Evolutionary conservation across 768 basidiomycete genomes (phyloP).

Genomic region (Lentinula raphanica): DNA sequence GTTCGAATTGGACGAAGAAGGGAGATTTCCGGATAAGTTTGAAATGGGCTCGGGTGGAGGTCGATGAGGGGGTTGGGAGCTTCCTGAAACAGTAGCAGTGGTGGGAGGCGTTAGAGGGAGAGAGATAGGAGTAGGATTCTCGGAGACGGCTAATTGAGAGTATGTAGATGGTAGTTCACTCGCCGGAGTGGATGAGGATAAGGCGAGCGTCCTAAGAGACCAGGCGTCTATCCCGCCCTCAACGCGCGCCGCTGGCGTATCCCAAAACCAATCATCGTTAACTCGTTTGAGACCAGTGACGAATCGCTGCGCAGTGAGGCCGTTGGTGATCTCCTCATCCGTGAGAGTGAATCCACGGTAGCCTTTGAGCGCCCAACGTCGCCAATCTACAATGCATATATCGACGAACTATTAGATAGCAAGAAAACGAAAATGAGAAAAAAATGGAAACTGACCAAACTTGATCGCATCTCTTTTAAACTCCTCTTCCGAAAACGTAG

Average conservation of each 20-base stretch:
- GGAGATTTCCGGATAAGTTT: too few species aligned
- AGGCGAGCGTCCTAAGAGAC: not conserved
- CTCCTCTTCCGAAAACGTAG: slow-evolving; percentile 20
- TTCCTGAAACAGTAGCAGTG: not conserved
- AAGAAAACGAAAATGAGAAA: not conserved
- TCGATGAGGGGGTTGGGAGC: too few species aligned
- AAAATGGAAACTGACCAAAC: slow-evolving; percentile 4
- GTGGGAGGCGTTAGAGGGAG: not conserved
- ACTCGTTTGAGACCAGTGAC: slow-evolving; percentile 9
- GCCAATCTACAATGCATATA: slow-evolving; percentile 12
- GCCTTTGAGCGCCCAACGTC: slow-evolving; percentile 9
- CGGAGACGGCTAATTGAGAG: too few species aligned
- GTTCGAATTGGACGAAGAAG: too few species aligned
- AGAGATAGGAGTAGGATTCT: not conserved
- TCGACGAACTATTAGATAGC: not conserved
- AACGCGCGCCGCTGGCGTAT: not conserved
- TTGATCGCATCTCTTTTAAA: slow-evolving; percentile 11
- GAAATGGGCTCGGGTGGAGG: too few species aligned
- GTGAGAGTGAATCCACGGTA: slow-evolving; percentile 11
- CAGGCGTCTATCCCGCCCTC: not conserved
- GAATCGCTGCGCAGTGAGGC: slow-evolving; percentile 11
- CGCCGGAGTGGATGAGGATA: not conserved
- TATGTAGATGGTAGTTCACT: not conserved
- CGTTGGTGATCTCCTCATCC: slow-evolving; percentile 10
- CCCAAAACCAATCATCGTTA: slow-evolving; percentile 1